phyloP scores from a whole-genome alignment of 805 yeast genomes.

The Metschnikowia lachancei region DNA sequence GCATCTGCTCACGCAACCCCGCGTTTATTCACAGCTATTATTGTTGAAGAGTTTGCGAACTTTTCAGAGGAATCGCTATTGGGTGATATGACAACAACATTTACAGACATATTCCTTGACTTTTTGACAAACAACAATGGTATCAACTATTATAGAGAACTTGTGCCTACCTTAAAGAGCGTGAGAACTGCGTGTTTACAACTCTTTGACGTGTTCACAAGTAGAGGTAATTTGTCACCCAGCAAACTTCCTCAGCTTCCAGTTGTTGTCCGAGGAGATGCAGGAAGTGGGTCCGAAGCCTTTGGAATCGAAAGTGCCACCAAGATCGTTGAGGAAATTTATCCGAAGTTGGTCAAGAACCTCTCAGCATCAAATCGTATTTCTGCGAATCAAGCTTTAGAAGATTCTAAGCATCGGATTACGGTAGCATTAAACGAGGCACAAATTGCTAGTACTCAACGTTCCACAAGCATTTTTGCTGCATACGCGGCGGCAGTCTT shows the following conservation, averaged over 20 bases:
- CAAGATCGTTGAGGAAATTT: conserved; percentile 59
- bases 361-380: conserved; percentile 70
- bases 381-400: conserved; percentile 66
- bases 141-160: conserved; percentile 68
- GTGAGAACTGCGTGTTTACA: conserved; percentile 87
- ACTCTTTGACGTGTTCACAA: conserved; percentile 71
- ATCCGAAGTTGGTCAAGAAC: conserved; percentile 58
- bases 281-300: conserved; percentile 91
- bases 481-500: conserved; percentile 74
- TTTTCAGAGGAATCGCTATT: conserved; percentile 23
- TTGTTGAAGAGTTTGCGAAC: conserved; percentile 66
- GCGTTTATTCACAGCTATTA: conserved; percentile 63
- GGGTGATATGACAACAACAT: conserved; percentile 19
- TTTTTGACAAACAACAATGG: conserved; percentile 42
- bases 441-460: conserved; percentile 44
- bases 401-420: conserved; percentile 74
- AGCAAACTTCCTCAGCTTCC: conserved; percentile 79
- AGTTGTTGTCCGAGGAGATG: conserved; percentile 88
- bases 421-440: conserved; percentile 67
- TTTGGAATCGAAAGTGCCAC: conserved; percentile 79
- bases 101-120: conserved; percentile 30
- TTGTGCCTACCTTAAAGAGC: conserved; percentile 81
- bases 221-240: conserved; percentile 68
- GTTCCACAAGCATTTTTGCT: conserved; percentile 64
- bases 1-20: conserved; percentile 76